Conservation (phyloP, 176 grass and related monocot genomes). For the Avena insularis region DNA sequence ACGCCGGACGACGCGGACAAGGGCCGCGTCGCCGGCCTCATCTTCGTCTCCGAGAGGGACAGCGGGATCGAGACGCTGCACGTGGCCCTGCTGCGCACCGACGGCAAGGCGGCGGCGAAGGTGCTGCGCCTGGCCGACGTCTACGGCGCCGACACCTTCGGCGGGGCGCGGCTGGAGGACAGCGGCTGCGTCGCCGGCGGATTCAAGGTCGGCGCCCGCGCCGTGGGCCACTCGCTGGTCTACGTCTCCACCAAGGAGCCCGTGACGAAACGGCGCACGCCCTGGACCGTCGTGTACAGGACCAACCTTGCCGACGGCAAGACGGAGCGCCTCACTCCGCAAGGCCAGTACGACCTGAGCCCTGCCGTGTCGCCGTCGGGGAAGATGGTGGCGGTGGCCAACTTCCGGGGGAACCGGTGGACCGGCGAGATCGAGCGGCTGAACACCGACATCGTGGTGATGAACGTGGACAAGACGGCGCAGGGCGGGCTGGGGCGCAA, state of each 20-base stretch:
- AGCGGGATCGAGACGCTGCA: slow-evolving; percentile 53
- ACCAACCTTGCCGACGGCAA: slow-evolving; percentile 40
- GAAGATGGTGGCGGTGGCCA: slow-evolving; percentile 48
- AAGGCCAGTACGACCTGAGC: slow-evolving; percentile 39
- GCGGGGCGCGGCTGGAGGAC: slow-evolving; percentile 44
- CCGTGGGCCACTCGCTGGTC: slow-evolving; percentile 27
- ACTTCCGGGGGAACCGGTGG: slow-evolving; percentile 31
- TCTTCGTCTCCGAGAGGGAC: slow-evolving; percentile 62
- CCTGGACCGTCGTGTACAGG: slow-evolving; percentile 52
- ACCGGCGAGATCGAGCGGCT: slow-evolving; percentile 50
- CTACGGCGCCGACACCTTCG: slow-evolving; percentile 37
- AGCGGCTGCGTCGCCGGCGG: slow-evolving; percentile 49
- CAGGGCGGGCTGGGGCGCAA: background rate
- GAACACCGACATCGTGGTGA: slow-evolving; percentile 42
- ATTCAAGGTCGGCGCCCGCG: background rate
- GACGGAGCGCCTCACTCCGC: slow-evolving; percentile 42
- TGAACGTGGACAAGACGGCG: slow-evolving; percentile 38
- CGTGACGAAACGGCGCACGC: slow-evolving; percentile 12
- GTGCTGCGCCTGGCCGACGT: slow-evolving; percentile 40
- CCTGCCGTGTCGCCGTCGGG: slow-evolving; percentile 49
- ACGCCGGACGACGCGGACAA: slow-evolving; percentile 8
- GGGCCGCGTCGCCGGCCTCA: slow-evolving; percentile 40
- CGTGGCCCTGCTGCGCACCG: slow-evolving; percentile 6
- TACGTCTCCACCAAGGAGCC: slow-evolving; percentile 56
- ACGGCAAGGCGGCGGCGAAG: background rate